A percentile compares a stretch with the other conserved stretches of the same genome.
Evolutionary conservation across 108 stramenopile species (phyloP).

Genomic region (Mediolabrus comicus): DNA sequence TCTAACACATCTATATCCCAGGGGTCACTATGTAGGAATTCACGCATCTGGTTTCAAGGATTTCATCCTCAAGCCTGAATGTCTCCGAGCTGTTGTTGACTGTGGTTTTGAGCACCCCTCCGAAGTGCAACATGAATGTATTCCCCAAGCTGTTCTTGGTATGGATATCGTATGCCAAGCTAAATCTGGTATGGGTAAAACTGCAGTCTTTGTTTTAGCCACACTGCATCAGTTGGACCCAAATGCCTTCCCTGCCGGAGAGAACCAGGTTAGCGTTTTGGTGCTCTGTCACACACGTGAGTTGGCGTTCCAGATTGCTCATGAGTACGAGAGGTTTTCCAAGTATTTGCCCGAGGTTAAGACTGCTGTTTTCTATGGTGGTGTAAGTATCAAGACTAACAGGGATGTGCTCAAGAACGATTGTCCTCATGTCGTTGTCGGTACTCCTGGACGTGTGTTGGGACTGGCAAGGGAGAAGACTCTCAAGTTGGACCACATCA

Average conservation of each 20-base stretch:
- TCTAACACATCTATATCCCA: constrained; percentile 26
- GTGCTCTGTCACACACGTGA: constrained; percentile 99
- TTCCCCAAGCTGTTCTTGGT: constrained; percentile 98
- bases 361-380: constrained; percentile 98
- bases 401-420: constrained; percentile 92
- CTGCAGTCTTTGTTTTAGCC: constrained; percentile 98
- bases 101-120: constrained; percentile 99
- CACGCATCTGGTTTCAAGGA: constrained; percentile 99
- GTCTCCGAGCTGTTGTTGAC: constrained; percentile 96
- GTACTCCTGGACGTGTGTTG: constrained; percentile 95
- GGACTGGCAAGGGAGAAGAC: constrained; percentile 90
- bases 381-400: constrained; percentile 87
- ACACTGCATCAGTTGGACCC: constrained; percentile 96
- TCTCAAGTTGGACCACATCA: constrained; percentile 92
- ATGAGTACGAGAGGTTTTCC: constrained; percentile 98
- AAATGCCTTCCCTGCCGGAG: constrained; percentile 58
- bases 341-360: constrained; percentile 98
- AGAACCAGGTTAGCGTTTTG: constrained; percentile 83
- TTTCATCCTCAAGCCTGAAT: constrained; percentile 99
- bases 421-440: constrained; percentile 97
- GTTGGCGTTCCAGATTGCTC: constrained; percentile 99
- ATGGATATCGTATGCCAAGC: constrained; percentile 99
- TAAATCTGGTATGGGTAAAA: constrained; percentile 99
- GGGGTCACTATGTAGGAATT: constrained; percentile 99
- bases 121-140: constrained; percentile 98